A percentile compares a stretch with the other conserved stretches of the same genome.
Evolutionary conservation across 2,329 filamentous ascomycete species (phyloP).

Genomic region (Phialocephala sp.): DNA sequence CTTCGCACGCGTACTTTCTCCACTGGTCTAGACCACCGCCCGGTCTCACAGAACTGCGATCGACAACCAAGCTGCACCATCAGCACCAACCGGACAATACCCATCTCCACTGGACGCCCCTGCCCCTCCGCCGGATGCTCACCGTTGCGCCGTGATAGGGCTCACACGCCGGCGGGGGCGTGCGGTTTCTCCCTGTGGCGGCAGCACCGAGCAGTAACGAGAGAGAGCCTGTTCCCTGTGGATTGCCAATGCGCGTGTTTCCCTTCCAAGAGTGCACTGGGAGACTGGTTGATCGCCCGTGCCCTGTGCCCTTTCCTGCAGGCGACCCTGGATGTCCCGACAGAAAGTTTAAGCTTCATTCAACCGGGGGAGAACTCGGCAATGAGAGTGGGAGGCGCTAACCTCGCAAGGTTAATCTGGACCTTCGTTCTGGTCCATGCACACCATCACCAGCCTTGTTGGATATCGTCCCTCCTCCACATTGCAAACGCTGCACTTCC

Average conservation of each 20-base stretch:
- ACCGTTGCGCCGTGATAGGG: slow-evolving; percentile 3
- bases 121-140: slow-evolving; percentile 1
- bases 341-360: slow-evolving; percentile 5
- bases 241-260: neutral
- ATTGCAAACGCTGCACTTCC: too few relatives aligned
- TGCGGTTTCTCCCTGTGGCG: neutral
- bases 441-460: too few relatives aligned
- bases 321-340: slow-evolving; percentile 2
- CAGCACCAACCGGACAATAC: slow-evolving; percentile 10
- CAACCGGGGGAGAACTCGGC: neutral
- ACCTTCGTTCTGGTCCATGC: too few relatives aligned
- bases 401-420: too few relatives aligned
- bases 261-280: neutral
- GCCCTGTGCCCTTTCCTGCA: neutral
- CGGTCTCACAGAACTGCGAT: neutral
- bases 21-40: neutral
- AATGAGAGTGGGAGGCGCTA: neutral
- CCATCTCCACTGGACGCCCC: slow-evolving; percentile 9
- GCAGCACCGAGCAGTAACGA: neutral
- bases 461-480: neutral
- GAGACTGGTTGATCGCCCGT: neutral
- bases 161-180: neutral
- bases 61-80: neutral
- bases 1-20: neutral
- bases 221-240: neutral